These are phyloP conservation scores for Podospora tetraspora DNA, from an alignment of 495 filamentous ascomycete genomes.

Conservation along the genomic window DNA sequence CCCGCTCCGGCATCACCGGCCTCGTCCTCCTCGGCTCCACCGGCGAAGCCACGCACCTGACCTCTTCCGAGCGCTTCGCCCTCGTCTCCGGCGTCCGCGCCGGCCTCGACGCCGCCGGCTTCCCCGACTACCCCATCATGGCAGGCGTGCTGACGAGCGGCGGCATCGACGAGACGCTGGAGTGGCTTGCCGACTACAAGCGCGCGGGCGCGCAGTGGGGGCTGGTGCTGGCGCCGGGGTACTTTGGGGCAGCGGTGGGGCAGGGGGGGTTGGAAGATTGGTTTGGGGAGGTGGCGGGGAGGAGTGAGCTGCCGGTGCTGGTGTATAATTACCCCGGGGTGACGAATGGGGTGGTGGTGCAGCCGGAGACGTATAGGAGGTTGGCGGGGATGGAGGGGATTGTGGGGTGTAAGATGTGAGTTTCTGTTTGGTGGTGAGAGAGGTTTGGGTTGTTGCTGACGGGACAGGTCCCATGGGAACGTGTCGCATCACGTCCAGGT, in stretches of 20 bases:
- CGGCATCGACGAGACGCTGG: constrained; percentile 57
- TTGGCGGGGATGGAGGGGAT: constrained; percentile 56
- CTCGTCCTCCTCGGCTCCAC: constrained; percentile 63
- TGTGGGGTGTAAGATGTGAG: constrained; percentile 59
- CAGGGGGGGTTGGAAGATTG: constrained; percentile 50
- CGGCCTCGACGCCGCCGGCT: constrained; percentile 52
- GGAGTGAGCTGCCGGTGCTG: constrained; percentile 50
- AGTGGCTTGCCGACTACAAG: constrained; percentile 51
- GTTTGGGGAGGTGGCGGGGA: constrained; percentile 50
- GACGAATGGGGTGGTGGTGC: constrained; percentile 53
- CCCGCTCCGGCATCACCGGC: constrained; percentile 55
- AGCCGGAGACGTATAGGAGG: constrained; percentile 48
- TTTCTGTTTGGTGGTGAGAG: background rate
- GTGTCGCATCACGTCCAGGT: constrained; percentile 58
- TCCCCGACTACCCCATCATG: constrained; percentile 58
- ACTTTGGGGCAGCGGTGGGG: constrained; percentile 46
- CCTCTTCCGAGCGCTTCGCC: constrained; percentile 51
- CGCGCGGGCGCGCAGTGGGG: constrained; percentile 61
- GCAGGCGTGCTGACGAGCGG: constrained; percentile 61
- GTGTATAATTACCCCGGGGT: constrained; percentile 66
- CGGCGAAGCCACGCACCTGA: constrained; percentile 63
- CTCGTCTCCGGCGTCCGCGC: constrained; percentile 51
- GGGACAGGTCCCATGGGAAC: constrained; percentile 56
- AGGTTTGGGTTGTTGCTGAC: too few relatives aligned
- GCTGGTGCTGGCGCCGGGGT: constrained; percentile 53